Conservation (phyloP, 106 monocot species). For the Dendrobium nobile region DNA sequence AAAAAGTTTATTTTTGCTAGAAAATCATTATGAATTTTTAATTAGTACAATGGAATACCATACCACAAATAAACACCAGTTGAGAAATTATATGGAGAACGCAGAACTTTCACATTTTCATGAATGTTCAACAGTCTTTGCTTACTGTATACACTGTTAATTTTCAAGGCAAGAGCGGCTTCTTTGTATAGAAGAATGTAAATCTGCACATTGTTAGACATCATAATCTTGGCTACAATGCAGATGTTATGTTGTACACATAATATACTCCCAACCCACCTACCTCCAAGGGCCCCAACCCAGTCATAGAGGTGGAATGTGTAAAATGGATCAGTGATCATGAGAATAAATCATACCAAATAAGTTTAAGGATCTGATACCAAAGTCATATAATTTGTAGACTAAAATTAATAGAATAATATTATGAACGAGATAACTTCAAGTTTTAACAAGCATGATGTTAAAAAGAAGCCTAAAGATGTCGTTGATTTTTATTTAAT, state of each 20-base stretch:
- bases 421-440: not conserved
- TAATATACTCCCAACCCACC: not conserved
- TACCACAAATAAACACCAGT: slow-evolving; percentile 95
- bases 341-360: slow-evolving; percentile 1
- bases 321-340: not conserved
- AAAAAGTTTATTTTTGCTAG: not conserved
- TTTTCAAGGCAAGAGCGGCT: slow-evolving; percentile 87
- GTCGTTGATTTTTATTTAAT: not conserved
- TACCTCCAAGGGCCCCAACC: not conserved
- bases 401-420: not conserved
- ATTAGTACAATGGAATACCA: slow-evolving; percentile 2
- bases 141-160: slow-evolving; percentile 90
- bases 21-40: slow-evolving; percentile 7
- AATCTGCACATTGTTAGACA: slow-evolving; percentile 52
- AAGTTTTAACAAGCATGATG: not conserved
- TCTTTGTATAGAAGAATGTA: slow-evolving; percentile 99
- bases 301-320: not conserved
- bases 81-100: slow-evolving; percentile 96
- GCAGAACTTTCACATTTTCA: slow-evolving; percentile 97
- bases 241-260: not conserved
- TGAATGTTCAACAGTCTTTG: slow-evolving; percentile 75
- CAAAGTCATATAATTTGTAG: not conserved
- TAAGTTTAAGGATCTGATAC: not conserved
- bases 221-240: not conserved
- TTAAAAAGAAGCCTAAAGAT: not conserved